Evolutionary conservation across 2,329 filamentous ascomycete genomes (phyloP), one percentile per base, ranked within the genome.

Genomic region (Penicillium fuscoglaucum): DNA sequence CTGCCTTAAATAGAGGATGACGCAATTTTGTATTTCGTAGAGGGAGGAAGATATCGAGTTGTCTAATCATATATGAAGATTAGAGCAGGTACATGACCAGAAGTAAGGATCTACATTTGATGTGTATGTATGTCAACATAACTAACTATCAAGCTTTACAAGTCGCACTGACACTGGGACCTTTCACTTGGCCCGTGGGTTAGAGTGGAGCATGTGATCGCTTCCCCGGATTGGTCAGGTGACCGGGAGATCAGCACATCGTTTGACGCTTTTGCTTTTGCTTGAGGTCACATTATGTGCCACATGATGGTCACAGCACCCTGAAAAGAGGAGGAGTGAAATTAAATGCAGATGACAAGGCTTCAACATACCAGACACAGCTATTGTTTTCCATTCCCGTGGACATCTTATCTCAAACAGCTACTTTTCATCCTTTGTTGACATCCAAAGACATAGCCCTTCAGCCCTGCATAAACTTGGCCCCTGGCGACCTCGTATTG

Each of bases 291-390:
- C 54, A 57, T 45, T 39, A 28, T 31, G 33, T 45, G 21, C 39
- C 57, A 56, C 60, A 49, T 60, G 49, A 57, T 57, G 57, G 49
- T 37, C 41, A 31, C 52, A 57, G 49, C 57, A 49, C 24, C 21
- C 24, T 5, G n/a, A 49, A 12, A 41, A 17, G 39, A 53, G 17
- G 12, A 55, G 19, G 29, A 43, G n/a, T 7, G 13, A 40, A 45
- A 33, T 43, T 43, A 26, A 53, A 40, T 31, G 31, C 24, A 33
- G 10, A 39, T 29, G 19, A 21, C 12, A 28, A 24, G 26, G 7
- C 24, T 7, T 19, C 6, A 43, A 37, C 13, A 21, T 37, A 54
- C 74, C 76, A 49, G 33, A 26, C 12, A 40, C 44, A 45, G 17
- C 43, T n/a, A 21, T 21, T 43, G 5, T 13, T 21, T 17, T 9